phyloP scores from a whole-genome alignment of 208 protist species.

The Polymyxa betae region DNA sequence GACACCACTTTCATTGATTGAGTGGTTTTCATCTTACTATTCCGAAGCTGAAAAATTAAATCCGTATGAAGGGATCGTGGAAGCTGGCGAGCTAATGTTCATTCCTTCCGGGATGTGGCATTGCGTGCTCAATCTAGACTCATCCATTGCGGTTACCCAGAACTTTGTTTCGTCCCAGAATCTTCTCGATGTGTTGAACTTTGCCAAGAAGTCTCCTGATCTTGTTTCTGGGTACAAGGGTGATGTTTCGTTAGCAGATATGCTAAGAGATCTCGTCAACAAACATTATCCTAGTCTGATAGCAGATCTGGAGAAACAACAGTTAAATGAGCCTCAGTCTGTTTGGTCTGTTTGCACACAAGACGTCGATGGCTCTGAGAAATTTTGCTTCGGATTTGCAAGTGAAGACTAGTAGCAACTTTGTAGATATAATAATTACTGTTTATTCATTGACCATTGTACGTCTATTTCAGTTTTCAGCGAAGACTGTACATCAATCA shows the following conservation, averaged over 20 bases:
- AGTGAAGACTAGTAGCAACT: too few relatives aligned
- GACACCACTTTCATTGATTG: constrained; percentile 42
- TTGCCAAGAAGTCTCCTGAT: not conserved
- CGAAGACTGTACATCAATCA: too few relatives aligned
- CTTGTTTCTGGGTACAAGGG: not conserved
- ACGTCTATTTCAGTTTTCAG: too few relatives aligned
- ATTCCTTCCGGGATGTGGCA: constrained; percentile 63
- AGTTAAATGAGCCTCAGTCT: not conserved
- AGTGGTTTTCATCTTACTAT: constrained; percentile 56
- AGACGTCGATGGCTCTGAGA: not conserved
- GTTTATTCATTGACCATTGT: too few relatives aligned
- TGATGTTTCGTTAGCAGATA: not conserved
- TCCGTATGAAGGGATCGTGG: constrained; percentile 15
- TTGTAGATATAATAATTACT: too few relatives aligned
- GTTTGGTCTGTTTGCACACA: not conserved
- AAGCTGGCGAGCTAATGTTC: constrained; percentile 61
- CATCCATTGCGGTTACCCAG: constrained; percentile 57
- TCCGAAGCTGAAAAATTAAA: not conserved
- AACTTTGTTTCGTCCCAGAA: constrained; percentile 20
- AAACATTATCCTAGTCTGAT: not conserved
- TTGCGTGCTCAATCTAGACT: constrained; percentile 55
- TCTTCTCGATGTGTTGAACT: not conserved
- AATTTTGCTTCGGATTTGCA: not conserved
- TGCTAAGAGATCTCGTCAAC: not conserved
- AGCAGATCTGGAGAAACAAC: not conserved